Base-by-base conservation (phyloP, 2,329 filamentous ascomycete genomes). In the Botrytis aclada region DNA sequence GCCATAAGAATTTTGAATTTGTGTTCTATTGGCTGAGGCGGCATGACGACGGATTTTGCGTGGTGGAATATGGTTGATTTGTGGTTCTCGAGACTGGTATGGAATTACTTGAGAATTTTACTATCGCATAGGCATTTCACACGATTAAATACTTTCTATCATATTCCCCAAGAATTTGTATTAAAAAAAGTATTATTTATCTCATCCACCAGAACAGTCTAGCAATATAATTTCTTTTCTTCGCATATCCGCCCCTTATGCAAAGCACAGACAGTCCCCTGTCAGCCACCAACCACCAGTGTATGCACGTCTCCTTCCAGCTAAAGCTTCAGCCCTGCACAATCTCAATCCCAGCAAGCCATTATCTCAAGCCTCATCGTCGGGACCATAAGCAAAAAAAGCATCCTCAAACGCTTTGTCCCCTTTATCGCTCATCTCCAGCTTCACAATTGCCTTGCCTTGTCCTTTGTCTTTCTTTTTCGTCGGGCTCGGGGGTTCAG, bases 401-500 rank as follows among this genome's bases (percentile, higher is more conserved):
- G 65, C 65, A 41, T 58, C 65, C 18, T 69, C 47, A 69, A 69
- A 69, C 25, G 65, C 65, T 41, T 32, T 56, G 10, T 69, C 65
- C 65, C 22, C 47, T 41, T 56, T 56, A 41, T 56, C 47, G 22
- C 10, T 69, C 14, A n/a, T 39, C 3, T 69, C 65, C 47, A 69
- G 20, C 34, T 56, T 69, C 25, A 56, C 47, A 56, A 69, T 18
- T 41, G 34, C 10, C 7, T 69, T 56, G 29, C 10, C n/a, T n/a
- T 69, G 47, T 25, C 47, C 25, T 56, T 58, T 56, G 20, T 41
- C 65, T 43, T 69, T 56, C 47, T 32, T 69, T 43, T 69, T 69
- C 34, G 4, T 56, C n/a, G 37, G 65, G n/a, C 47, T 69, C 5
- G 47, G 18, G 10, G 3, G 1, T 29, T 67, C 34, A 18, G 34